Evolutionary conservation across 345 rosid genomes (phyloP).

Genomic region (Hevea brasiliensis): DNA sequence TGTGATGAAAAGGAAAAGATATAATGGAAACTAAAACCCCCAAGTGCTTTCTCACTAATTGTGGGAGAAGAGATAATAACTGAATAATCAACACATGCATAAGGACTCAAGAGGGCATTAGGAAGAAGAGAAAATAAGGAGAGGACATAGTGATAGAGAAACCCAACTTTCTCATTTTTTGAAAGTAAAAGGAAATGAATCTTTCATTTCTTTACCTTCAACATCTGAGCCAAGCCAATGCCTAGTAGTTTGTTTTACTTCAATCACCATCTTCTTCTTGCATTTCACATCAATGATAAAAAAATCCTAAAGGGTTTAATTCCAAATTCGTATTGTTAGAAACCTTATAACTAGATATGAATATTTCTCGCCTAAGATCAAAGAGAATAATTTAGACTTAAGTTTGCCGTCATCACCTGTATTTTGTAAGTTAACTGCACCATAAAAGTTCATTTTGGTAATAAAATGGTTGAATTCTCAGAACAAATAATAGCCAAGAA

Average conservation of each 20-base stretch:
- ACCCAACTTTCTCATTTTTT: background rate
- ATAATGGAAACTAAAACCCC: background rate
- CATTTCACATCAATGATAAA: background rate
- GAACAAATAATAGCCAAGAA: background rate
- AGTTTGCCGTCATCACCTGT: background rate
- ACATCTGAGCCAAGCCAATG: background rate
- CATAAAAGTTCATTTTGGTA: background rate
- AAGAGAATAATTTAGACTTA: too few species aligned
- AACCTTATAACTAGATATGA: background rate
- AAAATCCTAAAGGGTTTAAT: background rate
- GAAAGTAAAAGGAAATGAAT: too few species aligned
- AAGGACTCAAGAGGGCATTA: background rate
- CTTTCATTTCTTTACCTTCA: conserved; percentile 2
- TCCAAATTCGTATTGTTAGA: background rate
- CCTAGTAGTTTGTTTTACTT: background rate
- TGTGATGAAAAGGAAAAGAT: background rate
- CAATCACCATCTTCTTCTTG: background rate
- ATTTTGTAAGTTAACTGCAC: background rate
- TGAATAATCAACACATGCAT: background rate
- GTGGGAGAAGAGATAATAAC: background rate
- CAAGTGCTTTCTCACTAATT: background rate
- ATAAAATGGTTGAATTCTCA: background rate
- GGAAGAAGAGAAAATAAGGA: background rate
- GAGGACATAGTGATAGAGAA: background rate
- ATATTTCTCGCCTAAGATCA: too few species aligned